A percentile compares a stretch with the other conserved stretches of the same genome.
Evolutionary conservation across 164 flowering plant genomes (phyloP).

Genomic region (Berberis thunbergii): DNA sequence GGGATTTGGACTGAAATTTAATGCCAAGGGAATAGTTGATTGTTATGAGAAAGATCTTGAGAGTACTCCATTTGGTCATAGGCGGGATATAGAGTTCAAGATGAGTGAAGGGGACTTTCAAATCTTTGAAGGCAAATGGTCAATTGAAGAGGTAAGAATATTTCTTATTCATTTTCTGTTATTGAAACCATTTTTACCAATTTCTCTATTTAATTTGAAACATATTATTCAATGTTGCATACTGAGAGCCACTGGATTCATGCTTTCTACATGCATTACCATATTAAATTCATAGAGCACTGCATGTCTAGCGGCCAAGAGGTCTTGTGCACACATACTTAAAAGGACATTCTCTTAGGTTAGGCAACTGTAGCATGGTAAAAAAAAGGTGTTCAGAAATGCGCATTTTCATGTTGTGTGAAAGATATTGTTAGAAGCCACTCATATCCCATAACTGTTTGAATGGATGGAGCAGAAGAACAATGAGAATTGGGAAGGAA

Average conservation of each 20-base stretch:
- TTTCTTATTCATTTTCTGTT: background rate
- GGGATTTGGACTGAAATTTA: conserved; percentile 66
- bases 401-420: too few relatives aligned
- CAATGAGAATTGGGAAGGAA: conserved; percentile 10
- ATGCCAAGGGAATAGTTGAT: conserved; percentile 68
- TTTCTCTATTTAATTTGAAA: background rate
- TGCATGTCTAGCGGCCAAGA: too few relatives aligned
- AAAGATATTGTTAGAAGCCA: background rate
- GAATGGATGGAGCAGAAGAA: conserved; percentile 18
- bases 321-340: too few relatives aligned
- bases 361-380: too few relatives aligned
- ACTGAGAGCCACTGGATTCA: too few relatives aligned
- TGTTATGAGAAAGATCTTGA: conserved; percentile 64
- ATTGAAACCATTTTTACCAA: background rate
- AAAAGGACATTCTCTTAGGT: too few relatives aligned
- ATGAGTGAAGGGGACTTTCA: conserved; percentile 84
- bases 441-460: background rate
- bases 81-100: conserved; percentile 72
- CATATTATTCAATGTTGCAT: background rate
- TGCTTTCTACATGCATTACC: too few relatives aligned
- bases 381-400: too few relatives aligned
- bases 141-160: conserved; percentile 48
- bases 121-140: conserved; percentile 67
- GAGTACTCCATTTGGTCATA: conserved; percentile 37
- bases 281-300: too few relatives aligned